phyloP scores from a whole-genome alignment of 2,329 filamentous ascomycete genomes.

The Aquanectria penicillioides region DNA sequence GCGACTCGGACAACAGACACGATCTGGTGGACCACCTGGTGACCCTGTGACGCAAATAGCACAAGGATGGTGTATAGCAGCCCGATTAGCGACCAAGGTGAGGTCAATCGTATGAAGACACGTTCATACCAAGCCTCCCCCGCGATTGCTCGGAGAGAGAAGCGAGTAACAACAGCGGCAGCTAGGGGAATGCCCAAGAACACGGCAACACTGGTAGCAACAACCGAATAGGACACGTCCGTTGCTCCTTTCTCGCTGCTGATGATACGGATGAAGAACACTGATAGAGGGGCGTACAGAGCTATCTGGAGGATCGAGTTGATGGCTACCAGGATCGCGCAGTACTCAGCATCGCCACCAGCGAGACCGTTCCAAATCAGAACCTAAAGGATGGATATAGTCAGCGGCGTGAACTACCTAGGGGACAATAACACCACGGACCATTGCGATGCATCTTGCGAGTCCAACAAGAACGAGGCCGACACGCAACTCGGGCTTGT shows the following conservation, averaged over 20 bases:
- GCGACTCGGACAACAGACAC: constrained; percentile 84
- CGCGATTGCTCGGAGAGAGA: constrained; percentile 64
- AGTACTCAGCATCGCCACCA: constrained; percentile 83
- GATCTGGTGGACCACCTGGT: constrained; percentile 82
- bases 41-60: constrained; percentile 84
- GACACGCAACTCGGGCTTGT: constrained; percentile 65
- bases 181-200: constrained; percentile 87
- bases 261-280: constrained; percentile 78
- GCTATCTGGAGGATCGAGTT: constrained; percentile 81
- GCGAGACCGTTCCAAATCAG: constrained; percentile 77
- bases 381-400: constrained; percentile 45
- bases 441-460: constrained; percentile 90
- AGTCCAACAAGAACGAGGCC: constrained; percentile 86
- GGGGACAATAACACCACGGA: constrained; percentile 46
- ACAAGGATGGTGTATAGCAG: constrained; percentile 89
- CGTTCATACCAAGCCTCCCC: constrained; percentile 72
- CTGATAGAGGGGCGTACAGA: constrained; percentile 74
- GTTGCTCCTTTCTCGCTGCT: constrained; percentile 53
- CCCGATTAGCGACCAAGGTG: constrained; percentile 82
- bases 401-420: background rate
- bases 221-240: constrained; percentile 67
- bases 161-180: constrained; percentile 79
- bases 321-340: constrained; percentile 80
- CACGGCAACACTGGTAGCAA: constrained; percentile 83
- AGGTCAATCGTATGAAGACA: constrained; percentile 73